Percentiles rank a stretch among this genome's conserved stretches.
These are phyloP conservation scores for Lactarius evosmus DNA, from an alignment of 768 basidiomycete species.

Conservation along the genomic window DNA sequence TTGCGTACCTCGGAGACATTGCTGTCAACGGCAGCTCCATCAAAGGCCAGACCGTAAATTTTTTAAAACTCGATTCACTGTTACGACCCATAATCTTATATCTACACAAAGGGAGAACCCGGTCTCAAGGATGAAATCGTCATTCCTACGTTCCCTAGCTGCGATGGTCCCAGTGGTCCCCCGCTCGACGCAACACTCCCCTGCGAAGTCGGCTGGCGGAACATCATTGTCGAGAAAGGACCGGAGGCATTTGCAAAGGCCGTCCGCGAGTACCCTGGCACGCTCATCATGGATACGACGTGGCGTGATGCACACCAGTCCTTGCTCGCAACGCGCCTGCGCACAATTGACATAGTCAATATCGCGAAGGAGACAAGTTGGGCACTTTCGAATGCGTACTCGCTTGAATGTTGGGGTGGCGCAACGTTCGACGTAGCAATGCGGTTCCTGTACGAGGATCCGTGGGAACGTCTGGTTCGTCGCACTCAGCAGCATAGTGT, in stretches of 20 bases:
- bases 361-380: constrained; percentile 97
- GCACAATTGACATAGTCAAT: constrained; percentile 96
- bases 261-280: constrained; percentile 92
- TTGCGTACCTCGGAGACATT: constrained; percentile 95
- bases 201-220: constrained; percentile 92
- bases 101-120: constrained; percentile 67
- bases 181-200: constrained; percentile 78
- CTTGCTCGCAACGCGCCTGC: constrained; percentile 90
- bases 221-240: constrained; percentile 96
- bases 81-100: constrained; percentile 4
- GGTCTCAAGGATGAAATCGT: constrained; percentile 87
- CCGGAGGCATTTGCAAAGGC: constrained; percentile 99
- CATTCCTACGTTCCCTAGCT: constrained; percentile 76
- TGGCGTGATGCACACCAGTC: constrained; percentile 99
- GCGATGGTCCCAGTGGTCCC: constrained; percentile 68
- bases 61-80: background rate
- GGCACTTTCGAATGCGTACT: constrained; percentile 93
- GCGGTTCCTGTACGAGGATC: constrained; percentile 99
- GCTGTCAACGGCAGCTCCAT: constrained; percentile 98
- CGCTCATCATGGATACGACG: constrained; percentile 96
- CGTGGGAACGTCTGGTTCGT: constrained; percentile 93
- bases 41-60: constrained; percentile 77
- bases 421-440: constrained; percentile 99
- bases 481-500: background rate
- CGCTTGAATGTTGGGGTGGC: constrained; percentile 98